These are phyloP conservation scores for Phialophora verrucosa DNA, from an alignment of 2,329 filamentous ascomycete species.

Conservation along the genomic window DNA sequence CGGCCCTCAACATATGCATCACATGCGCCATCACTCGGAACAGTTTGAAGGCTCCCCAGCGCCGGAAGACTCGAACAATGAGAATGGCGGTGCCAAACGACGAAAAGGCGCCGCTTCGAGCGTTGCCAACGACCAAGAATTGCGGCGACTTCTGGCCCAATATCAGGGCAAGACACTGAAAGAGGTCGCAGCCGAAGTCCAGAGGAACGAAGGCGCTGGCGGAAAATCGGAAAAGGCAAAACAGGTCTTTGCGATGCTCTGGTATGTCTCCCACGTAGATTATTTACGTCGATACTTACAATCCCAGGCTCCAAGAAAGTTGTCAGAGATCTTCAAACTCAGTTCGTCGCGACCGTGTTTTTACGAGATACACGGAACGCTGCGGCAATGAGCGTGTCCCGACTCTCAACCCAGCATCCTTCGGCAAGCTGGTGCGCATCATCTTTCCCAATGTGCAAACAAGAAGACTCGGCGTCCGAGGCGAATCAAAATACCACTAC, in stretches of 20 bases:
- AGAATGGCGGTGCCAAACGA: constrained; percentile 48
- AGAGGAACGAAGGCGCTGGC: constrained; percentile 56
- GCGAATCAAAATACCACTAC: constrained; percentile 99
- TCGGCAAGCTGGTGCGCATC: constrained; percentile 94
- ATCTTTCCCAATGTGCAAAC: constrained; percentile 96
- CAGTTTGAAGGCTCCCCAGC: constrained; percentile 47
- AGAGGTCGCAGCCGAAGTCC: constrained; percentile 56
- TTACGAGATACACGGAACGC: constrained; percentile 90
- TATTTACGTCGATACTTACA: constrained; percentile 13
- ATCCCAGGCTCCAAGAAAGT: constrained; percentile 53
- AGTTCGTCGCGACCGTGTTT: constrained; percentile 89
- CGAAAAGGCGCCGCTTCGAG: constrained; percentile 55
- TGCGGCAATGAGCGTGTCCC: constrained; percentile 94
- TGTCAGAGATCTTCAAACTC: constrained; percentile 62
- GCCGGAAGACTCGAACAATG: constrained; percentile 52
- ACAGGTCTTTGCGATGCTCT: constrained; percentile 60
- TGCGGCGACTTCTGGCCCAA: constrained; percentile 54
- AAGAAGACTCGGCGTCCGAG: constrained; percentile 84
- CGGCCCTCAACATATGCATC: constrained; percentile 44
- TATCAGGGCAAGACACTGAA: constrained; percentile 54
- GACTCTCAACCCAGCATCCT: constrained; percentile 93
- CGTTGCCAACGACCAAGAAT: constrained; percentile 56
- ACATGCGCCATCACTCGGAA: constrained; percentile 40
- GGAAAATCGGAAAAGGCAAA: constrained; percentile 59
- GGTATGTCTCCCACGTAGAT: constrained; percentile 45